Evolutionary conservation across 2,329 filamentous ascomycete genomes (phyloP), one percentile per base, ranked within the genome.

Genomic region (Colletotrichum zoysiae): DNA sequence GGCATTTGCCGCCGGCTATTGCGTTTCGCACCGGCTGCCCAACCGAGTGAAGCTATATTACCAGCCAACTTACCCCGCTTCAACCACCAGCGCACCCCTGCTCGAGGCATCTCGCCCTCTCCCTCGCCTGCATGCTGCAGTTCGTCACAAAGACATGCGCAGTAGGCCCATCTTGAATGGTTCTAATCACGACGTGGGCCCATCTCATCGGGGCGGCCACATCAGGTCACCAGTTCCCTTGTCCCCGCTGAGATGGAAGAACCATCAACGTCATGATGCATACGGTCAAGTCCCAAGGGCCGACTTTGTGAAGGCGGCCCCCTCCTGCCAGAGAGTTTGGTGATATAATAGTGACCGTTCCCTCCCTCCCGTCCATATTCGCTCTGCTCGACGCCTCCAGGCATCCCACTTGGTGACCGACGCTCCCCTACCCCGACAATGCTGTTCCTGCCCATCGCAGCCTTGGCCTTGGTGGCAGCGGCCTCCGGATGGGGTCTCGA

Each of bases 401-500:
- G 23, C 56, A 23, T 5, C 42, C 35, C 20, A 9, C 18, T n/a
- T 9, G 42, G 20, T n/a, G 35, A 57, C 9, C 50, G 8, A 33
- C 18, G 33, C 33, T 16, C 20, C 44, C n/a, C 42, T 40, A 23
- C 23, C 16, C 11, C 14, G 51, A 58, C 16, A 20, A 74, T 74
- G 70, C 55, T 59, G 35, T 57, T 62, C 26, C 48, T 73, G 20
- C 12, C 55, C 14, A 51, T 66, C n/a, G 60, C 44, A n/a, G 20
- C 60, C 6, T 66, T 74, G 20, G 62, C 57, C 58, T 63, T 65
- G 33, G 67, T 58, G 51, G 74, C 50, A 33, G 64, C 74, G 48
- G 75, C 75, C 12, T 66, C 67, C 11, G 62, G 73, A 8, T 73
- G 70, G 33, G 76, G 78, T 51, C 74, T 85, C 51, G 80, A 81